Percentiles rank a stretch among this genome's conserved stretches.
phyloP scores from a whole-genome alignment of 1,284 basidiomycete species.

The Heterobasidion annosum region DNA sequence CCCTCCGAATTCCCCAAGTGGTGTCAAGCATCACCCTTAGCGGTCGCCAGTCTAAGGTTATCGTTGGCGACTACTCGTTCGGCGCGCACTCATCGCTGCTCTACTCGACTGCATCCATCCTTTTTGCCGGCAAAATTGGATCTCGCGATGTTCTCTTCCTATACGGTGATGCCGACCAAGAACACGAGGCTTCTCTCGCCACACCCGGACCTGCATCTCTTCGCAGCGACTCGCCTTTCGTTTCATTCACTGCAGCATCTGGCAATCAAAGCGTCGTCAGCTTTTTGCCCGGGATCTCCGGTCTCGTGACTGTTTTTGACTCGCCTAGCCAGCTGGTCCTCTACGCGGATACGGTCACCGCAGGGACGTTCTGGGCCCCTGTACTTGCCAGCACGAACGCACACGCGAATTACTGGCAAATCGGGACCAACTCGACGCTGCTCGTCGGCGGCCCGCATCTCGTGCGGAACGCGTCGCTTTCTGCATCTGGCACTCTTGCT shows the following conservation, averaged over 20 bases:
- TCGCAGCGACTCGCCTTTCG: constrained; percentile 10
- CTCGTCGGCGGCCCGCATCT: constrained; percentile 48
- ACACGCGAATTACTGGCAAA: constrained; percentile 35
- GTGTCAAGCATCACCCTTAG: constrained; percentile 43
- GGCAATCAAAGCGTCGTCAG: constrained; percentile 29
- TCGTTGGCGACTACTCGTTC: constrained; percentile 61
- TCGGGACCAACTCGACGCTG: constrained; percentile 41
- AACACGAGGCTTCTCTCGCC: constrained; percentile 47
- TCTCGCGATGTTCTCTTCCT: constrained; percentile 61
- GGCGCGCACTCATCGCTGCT: constrained; percentile 40
- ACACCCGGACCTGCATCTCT: constrained; percentile 20
- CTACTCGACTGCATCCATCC: constrained; percentile 61
- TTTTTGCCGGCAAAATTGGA: constrained; percentile 62
- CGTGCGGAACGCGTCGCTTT: constrained; percentile 40
- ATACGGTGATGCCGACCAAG: constrained; percentile 48
- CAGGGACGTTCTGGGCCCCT: constrained; percentile 49
- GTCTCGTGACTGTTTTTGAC: constrained; percentile 56
- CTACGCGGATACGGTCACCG: constrained; percentile 54
- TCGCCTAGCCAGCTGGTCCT: constrained; percentile 56
- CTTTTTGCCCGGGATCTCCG: constrained; percentile 13
- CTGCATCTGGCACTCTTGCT: constrained; percentile 24
- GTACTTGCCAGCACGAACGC: constrained; percentile 21
- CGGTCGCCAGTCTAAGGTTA: constrained; percentile 62
- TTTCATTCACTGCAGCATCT: constrained; percentile 16
- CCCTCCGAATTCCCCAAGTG: constrained; percentile 44